Base-by-base conservation (phyloP, 495 filamentous ascomycete species). In the Neurospora sp. region DNA sequence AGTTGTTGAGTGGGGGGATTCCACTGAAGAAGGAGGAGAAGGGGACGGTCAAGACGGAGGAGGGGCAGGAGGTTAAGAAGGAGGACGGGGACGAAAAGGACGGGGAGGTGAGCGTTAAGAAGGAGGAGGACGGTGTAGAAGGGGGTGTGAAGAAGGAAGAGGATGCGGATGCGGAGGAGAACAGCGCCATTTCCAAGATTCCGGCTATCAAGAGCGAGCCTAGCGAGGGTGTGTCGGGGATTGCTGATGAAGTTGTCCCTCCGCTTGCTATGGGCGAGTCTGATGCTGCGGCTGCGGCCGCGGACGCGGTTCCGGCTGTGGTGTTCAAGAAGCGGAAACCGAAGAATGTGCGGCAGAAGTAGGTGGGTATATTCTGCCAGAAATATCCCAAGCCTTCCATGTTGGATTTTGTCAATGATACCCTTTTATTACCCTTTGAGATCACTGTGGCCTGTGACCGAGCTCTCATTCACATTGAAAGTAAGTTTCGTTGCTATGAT, bases 321-420 rank as follows among this genome's bases (percentile, higher is more conserved):
- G 83, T 96, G 14, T 98, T 98, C 84, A 98, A 97, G 83, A 97
- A 97, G 82, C 89, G 94, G 75, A 97, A 96, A 79, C 86, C 91
- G 1, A 97, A 94, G 80, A 88, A 89, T 40, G 88, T 92, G 76
- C 86, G 89, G 44, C 88, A 90, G 69, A 84, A 83, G 77, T 86
- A 76, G 42, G 0, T 8, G 72, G 74, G 35, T 41, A 39, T 73
- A n/a, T 35, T 18, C 27, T 66, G 27, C 27, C 18, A 4, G 11
- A 35, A 11, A 41, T 39, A 39, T 39, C 2, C 27, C 1, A 6
- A 1, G 1, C 7, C 39, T 39, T 70, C 12, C 23, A 7, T 40
- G 20, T 40, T 70, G 5, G 11, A 20, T 23, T 27, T 39, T 3
- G 8, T 46, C 9, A 73, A 71, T 77, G 76, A 77, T 76, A 76